Percentiles rank a stretch among this genome's conserved stretches.
These are phyloP conservation scores for Boletellus dicymbophilus DNA, from an alignment of 1,284 basidiomycete genomes.

Conservation along the genomic window DNA sequence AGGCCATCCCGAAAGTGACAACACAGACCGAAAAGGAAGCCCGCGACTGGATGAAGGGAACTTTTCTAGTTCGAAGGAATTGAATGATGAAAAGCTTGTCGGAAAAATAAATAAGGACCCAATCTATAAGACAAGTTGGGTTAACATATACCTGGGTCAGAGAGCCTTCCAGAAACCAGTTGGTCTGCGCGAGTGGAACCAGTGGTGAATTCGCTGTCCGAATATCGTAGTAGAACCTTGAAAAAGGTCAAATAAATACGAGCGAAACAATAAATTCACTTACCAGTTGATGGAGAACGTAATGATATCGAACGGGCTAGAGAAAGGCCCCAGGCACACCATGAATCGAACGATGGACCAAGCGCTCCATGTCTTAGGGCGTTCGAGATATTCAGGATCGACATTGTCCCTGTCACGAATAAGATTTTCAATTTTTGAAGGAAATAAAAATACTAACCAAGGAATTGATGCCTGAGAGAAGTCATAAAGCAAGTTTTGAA, in stretches of 20 bases:
- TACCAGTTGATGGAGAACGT: slow-evolving; percentile 33
- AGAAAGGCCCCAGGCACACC: slow-evolving; percentile 33
- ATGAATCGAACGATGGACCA: slow-evolving; percentile 35
- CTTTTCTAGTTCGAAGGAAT: slow-evolving; percentile 32
- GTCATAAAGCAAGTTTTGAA: slow-evolving; percentile 32
- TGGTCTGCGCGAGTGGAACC: slow-evolving; percentile 31
- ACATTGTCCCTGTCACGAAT: slow-evolving; percentile 30
- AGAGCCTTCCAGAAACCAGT: slow-evolving; percentile 34
- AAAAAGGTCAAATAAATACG: neutral
- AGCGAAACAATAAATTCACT: neutral
- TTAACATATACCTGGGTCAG: slow-evolving; percentile 31
- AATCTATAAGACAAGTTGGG: neutral
- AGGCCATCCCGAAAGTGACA: slow-evolving; percentile 35
- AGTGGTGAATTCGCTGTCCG: slow-evolving; percentile 28
- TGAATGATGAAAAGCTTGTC: slow-evolving; percentile 35
- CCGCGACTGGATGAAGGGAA: slow-evolving; percentile 35
- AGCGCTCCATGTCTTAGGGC: slow-evolving; percentile 29
- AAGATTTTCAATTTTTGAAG: neutral
- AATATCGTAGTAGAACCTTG: slow-evolving; percentile 34
- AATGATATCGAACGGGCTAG: slow-evolving; percentile 33
- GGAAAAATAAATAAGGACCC: slow-evolving; percentile 2
- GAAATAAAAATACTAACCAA: slow-evolving; percentile 19
- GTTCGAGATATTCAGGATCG: slow-evolving; percentile 34
- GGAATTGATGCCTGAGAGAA: slow-evolving; percentile 35
- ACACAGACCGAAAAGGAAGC: slow-evolving; percentile 27